A percentile compares a stretch with the other conserved stretches of the same genome.
phyloP scores from a whole-genome alignment of 2,329 filamentous ascomycete genomes.

The Nemania sp. region DNA sequence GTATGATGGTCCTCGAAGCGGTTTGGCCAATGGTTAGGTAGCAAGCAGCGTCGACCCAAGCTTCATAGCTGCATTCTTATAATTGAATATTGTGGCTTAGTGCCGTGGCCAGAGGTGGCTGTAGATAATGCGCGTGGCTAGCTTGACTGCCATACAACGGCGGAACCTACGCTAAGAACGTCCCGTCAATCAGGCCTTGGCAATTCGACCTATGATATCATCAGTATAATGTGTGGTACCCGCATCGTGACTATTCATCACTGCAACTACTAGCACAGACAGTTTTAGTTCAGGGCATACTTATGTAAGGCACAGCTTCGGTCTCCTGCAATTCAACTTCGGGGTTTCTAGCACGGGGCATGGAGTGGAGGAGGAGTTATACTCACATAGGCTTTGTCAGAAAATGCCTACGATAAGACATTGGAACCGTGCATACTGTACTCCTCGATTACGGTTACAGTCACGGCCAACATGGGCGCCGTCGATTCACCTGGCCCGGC shows the following conservation, averaged over 20 bases:
- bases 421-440: conserved; percentile 24
- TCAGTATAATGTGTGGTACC: too few species aligned
- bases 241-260: too few species aligned
- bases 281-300: too few species aligned
- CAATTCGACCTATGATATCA: background rate
- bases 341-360: background rate
- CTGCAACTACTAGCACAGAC: too few species aligned
- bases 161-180: too few species aligned
- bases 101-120: too few species aligned
- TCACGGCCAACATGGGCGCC: conserved; percentile 24
- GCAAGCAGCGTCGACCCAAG: too few species aligned
- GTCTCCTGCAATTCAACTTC: background rate
- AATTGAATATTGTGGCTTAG: too few species aligned
- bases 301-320: background rate
- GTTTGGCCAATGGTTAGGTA: background rate
- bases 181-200: too few species aligned
- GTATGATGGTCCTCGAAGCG: background rate
- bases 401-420: conserved; percentile 29
- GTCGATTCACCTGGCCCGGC: background rate
- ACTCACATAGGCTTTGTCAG: background rate
- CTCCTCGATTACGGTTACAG: conserved; percentile 21
- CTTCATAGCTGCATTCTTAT: too few species aligned
- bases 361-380: conserved; percentile 12
- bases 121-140: too few species aligned
- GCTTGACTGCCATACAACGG: too few species aligned